Conservation (phyloP, 768 basidiomycete species). For the Trametes maxima region DNA sequence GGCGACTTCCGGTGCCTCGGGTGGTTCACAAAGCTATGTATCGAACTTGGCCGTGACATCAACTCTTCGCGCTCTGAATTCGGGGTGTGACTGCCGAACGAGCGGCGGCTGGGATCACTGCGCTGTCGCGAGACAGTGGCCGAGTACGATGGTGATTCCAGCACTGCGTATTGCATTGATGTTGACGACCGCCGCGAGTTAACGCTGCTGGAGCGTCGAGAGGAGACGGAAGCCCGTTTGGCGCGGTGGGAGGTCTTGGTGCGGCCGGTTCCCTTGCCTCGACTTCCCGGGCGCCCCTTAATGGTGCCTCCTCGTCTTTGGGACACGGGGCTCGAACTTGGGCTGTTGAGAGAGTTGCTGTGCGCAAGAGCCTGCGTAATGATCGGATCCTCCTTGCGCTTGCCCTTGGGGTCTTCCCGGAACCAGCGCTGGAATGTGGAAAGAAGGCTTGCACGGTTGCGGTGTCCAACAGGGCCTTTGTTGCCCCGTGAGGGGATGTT, state of each 20-base stretch:
- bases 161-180: constrained; percentile 46
- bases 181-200: constrained; percentile 78
- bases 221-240: constrained; percentile 74
- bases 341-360: constrained; percentile 15
- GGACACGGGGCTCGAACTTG: constrained; percentile 27
- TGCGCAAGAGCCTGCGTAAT: constrained; percentile 18
- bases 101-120: constrained; percentile 62
- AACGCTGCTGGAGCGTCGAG: constrained; percentile 87
- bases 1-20: constrained; percentile 73
- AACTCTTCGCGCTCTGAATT: constrained; percentile 83
- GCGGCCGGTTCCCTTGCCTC: constrained; percentile 23
- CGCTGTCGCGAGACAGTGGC: constrained; percentile 41
- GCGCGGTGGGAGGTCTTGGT: constrained; percentile 49
- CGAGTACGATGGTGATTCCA: constrained; percentile 56
- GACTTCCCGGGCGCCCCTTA: constrained; percentile 54
- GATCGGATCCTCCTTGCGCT: constrained; percentile 57
- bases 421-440: constrained; percentile 91
- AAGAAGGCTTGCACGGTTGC: constrained; percentile 79
- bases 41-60: constrained; percentile 80
- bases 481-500: constrained; percentile 37
- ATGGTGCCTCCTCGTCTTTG: constrained; percentile 38
- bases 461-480: constrained; percentile 42
- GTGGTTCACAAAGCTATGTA: constrained; percentile 71
- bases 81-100: constrained; percentile 81
- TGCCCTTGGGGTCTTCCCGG: constrained; percentile 87